Base-by-base conservation (phyloP, 2,329 filamentous ascomycete genomes). In the Gaeumannomyces tritici region DNA sequence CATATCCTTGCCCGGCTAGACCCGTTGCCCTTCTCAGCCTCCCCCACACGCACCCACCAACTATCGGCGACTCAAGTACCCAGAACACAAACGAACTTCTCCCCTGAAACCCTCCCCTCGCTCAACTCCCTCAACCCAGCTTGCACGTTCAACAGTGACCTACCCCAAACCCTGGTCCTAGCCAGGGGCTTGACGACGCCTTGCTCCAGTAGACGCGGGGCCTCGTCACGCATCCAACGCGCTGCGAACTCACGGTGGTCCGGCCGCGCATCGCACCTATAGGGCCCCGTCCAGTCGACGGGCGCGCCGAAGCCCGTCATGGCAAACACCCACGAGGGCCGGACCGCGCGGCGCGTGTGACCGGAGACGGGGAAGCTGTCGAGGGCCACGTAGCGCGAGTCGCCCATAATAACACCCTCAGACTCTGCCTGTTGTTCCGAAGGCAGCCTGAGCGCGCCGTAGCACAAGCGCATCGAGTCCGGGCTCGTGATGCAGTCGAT, bases 401-500 rank as follows among this genome's bases (percentile, higher is more conserved):
- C n/a, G n/a, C n/a, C n/a, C n/a, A n/a, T n/a, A n/a, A n/a, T n/a
- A n/a, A n/a, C n/a, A n/a, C n/a, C n/a, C n/a, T n/a, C n/a, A n/a
- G n/a, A n/a, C n/a, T n/a, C n/a, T n/a, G n/a, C n/a, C n/a, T n/a
- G n/a, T n/a, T n/a, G n/a, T n/a, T n/a, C n/a, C 35, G 35, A 4
- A 12, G 35, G 13, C 28, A 12, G 7, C 4, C 57, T 18, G 5
- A 58, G 18, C 15, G 57, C 57, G 1, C 6, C 18, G 57, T 58
- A 58, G 31, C 77, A 79, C 29, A 75, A 64, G 55, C 65, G 58
- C 55, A 72, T 76, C 0, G 73, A 72, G 11, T 68, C 65, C 0
- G 71, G 62, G 8, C 73, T 67, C 1, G 75, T 66, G 56, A 82
- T 70, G 68, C 75, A 78, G 69, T 83, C 80, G 2, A 81, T 65